Conservation (phyloP, 2,329 filamentous ascomycete species). For the Ophiostoma tasmaniense region DNA sequence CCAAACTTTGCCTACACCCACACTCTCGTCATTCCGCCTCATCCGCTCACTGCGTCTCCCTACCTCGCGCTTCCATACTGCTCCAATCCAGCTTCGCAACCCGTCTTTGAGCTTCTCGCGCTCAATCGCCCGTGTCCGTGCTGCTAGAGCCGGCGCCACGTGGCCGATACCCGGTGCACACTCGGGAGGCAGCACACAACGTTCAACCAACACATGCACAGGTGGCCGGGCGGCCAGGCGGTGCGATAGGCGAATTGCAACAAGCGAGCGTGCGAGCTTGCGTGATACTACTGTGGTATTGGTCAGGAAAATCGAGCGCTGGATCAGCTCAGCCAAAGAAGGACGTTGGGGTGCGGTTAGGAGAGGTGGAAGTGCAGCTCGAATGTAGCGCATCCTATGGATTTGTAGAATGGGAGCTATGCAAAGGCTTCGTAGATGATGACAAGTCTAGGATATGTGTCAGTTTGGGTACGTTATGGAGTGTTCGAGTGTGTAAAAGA, state of each 20-base stretch:
- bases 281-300: conserved; percentile 57
- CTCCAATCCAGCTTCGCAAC: conserved; percentile 55
- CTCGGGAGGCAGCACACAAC: conserved; percentile 57
- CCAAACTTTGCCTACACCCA: conserved; percentile 50
- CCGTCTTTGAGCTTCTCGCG: conserved; percentile 60
- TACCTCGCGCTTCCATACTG: conserved; percentile 47
- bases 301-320: conserved; percentile 58
- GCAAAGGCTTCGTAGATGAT: conserved; percentile 52
- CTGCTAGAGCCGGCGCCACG: conserved; percentile 54
- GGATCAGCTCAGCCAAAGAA: conserved; percentile 52
- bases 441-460: conserved; percentile 43
- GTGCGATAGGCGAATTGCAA: conserved; percentile 56
- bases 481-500: no score
- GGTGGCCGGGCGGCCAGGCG: conserved; percentile 53
- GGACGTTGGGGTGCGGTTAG: conserved; percentile 51
- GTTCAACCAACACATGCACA: conserved; percentile 50
- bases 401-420: conserved; percentile 57
- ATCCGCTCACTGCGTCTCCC: conserved; percentile 41
- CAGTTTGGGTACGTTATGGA: neutral
- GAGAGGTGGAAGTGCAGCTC: conserved; percentile 45
- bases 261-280: conserved; percentile 53
- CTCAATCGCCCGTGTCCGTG: conserved; percentile 54
- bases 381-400: conserved; percentile 50
- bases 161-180: conserved; percentile 41
- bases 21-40: conserved; percentile 40